Evolutionary conservation across 225 moss, liverwort and hornwort species (phyloP).

Genomic region (Bryoerythrophyllum caledonicum): DNA sequence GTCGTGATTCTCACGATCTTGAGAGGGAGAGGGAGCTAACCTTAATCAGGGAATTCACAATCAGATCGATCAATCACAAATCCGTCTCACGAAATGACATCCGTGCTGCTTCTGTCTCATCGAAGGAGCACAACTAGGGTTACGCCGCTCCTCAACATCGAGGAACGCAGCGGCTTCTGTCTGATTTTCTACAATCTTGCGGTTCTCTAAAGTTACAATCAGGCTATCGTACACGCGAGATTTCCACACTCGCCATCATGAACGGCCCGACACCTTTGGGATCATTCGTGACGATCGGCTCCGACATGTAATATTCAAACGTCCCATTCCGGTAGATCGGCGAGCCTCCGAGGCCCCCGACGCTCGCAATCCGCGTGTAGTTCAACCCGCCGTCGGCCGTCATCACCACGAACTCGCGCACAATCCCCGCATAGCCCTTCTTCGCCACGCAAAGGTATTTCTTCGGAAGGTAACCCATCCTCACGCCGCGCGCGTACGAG

Average conservation of each 20-base stretch:
- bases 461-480: slow-evolving; percentile 47
- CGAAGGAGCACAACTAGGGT: no score
- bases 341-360: slow-evolving; percentile 61
- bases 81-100: no score
- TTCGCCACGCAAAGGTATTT: slow-evolving; percentile 16
- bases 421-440: slow-evolving; percentile 51
- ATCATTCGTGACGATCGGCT: slow-evolving; percentile 63
- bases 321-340: slow-evolving; percentile 60
- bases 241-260: slow-evolving; percentile 56
- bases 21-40: background rate
- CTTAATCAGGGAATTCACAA: no score
- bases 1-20: background rate
- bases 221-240: background rate
- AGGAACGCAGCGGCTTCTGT: no score
- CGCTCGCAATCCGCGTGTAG: slow-evolving; percentile 54
- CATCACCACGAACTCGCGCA: slow-evolving; percentile 38
- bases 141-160: no score
- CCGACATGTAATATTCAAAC: slow-evolving; percentile 64
- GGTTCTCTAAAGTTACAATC: no score
- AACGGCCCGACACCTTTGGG: slow-evolving; percentile 72
- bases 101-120: no score
- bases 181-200: no score
- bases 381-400: slow-evolving; percentile 43
- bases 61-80: no score
- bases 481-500: slow-evolving; percentile 49